These are phyloP conservation scores for Aureobasidium sp. DNA, from an alignment of 2,329 filamentous ascomycete species.

Conservation along the genomic window DNA sequence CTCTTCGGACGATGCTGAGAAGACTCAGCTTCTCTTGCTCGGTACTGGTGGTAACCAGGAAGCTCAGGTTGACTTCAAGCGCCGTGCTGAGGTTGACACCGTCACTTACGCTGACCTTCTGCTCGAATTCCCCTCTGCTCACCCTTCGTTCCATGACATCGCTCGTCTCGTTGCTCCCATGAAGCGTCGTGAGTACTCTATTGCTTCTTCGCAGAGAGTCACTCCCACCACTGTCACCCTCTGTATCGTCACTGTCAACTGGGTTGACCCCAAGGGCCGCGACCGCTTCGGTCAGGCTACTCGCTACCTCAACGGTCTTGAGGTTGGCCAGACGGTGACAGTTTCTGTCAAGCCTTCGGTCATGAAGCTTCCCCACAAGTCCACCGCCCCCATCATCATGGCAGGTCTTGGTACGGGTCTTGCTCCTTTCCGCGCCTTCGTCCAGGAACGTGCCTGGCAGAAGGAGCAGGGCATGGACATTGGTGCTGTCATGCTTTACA, in stretches of 20 bases:
- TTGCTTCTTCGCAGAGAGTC: conserved; percentile 92
- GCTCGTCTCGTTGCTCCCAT: conserved; percentile 79
- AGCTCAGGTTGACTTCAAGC: conserved; percentile 85
- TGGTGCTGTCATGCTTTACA: conserved; percentile 86
- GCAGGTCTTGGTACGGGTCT: conserved; percentile 96
- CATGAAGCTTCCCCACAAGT: conserved; percentile 89
- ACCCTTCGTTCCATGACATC: conserved; percentile 80
- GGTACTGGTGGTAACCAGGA: conserved; percentile 55
- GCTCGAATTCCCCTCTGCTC: conserved; percentile 81
- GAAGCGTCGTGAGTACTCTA: conserved; percentile 98
- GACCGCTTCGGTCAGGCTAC: conserved; percentile 90
- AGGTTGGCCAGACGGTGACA: conserved; percentile 69
- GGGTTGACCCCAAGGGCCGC: conserved; percentile 81
- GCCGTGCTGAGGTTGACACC: conserved; percentile 81
- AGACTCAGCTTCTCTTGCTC: conserved; percentile 67
- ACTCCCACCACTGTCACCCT: conserved; percentile 82
- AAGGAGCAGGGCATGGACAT: conserved; percentile 96
- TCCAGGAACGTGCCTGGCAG: conserved; percentile 96
- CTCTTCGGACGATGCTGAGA: conserved; percentile 73
- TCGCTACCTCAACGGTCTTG: conserved; percentile 72
- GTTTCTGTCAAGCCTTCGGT: conserved; percentile 96
- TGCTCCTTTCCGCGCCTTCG: conserved; percentile 97
- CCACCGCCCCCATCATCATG: conserved; percentile 95
- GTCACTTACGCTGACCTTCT: conserved; percentile 86
- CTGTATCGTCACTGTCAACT: conserved; percentile 95